These are phyloP conservation scores for Hanseniaspora osmophila DNA, from an alignment of 805 yeast species.

Conservation along the genomic window DNA sequence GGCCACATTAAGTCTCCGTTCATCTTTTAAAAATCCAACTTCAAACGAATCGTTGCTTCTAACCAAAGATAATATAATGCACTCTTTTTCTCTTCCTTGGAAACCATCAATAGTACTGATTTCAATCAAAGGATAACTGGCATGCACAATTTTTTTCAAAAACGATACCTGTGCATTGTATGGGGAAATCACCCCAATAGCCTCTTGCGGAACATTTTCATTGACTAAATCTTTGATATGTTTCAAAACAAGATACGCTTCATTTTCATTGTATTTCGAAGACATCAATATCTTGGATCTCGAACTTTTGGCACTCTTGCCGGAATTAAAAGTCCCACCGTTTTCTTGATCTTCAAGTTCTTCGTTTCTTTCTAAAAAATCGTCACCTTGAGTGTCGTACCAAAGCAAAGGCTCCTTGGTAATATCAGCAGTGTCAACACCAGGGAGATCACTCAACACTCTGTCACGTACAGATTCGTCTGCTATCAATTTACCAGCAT, in stretches of 20 bases:
- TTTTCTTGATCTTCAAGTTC: constrained; percentile 6
- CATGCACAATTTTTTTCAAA: constrained; percentile 34
- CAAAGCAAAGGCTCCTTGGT: constrained; percentile 49
- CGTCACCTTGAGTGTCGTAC: constrained; percentile 91
- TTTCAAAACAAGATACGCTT: constrained; percentile 42
- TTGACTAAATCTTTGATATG: constrained; percentile 41
- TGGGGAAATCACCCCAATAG: constrained; percentile 82
- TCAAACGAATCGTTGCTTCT: constrained; percentile 59
- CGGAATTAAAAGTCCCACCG: too few relatives aligned
- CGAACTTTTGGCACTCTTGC: not conserved
- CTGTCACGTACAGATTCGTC: constrained; percentile 41
- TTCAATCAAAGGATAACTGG: constrained; percentile 38
- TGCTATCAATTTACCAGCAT: constrained; percentile 49
- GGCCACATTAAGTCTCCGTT: constrained; percentile 78
- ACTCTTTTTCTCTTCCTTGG: constrained; percentile 91
- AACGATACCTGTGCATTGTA: constrained; percentile 74
- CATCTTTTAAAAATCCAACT: constrained; percentile 73
- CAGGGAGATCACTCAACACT: constrained; percentile 39
- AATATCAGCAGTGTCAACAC: constrained; percentile 36
- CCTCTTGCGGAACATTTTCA: constrained; percentile 36
- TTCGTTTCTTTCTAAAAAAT: constrained; percentile 47
- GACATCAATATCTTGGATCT: constrained; percentile 17
- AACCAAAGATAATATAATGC: constrained; percentile 65
- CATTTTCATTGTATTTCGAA: constrained; percentile 70
- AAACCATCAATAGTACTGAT: constrained; percentile 90